Evolutionary conservation across 2,329 filamentous ascomycete species (phyloP), one percentile per base, ranked within the genome.

Genomic region (Stagonosporopsis tanaceti): DNA sequence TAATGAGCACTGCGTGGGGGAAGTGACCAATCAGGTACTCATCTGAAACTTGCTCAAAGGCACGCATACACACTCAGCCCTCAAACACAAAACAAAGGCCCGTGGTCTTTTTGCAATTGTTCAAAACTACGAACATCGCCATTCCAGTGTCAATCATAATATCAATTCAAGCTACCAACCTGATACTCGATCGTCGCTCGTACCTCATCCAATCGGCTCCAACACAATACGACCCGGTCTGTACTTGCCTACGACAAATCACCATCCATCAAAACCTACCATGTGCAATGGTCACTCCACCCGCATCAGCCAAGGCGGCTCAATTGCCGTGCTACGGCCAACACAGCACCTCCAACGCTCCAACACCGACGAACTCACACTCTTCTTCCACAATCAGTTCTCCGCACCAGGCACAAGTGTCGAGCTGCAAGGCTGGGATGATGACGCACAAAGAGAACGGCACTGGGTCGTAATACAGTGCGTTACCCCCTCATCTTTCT

Each of bases 1-100:
- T 66, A 60, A 58, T 72, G 68, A 7, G 56, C 38, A 42, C 25
- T 46, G 52, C 52, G 35, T 55, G 45, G 50, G 48, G 38, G 40
- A 39, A 22, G 20, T 48, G 58, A 50, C 67, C 65, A 73, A 67
- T 67, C 58, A 51, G 67, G 69, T 74, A 63, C 70, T 73, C 69
- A 45, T 56, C 20, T 62, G 65, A 71, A 76, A 76, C 65, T 59
- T 76, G 73, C 73, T 76, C 73, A 75, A 73, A 69, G 67, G 62
- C 22, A 59, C 71, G 70, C 70, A 68, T 66, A 68, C 60, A 53
- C 55, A 42, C 70, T 67, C 67, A 65, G 58, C 32, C 25, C 17
- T 50, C 39, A 28, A 45, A 38, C 30, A 24, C 35, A 30, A 11
- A 28, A 35, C 37, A 30, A 47, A 35, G 7, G 44, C 40, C 34